Conservation (phyloP, 1,284 basidiomycete genomes). For the Ustilago esculenta region DNA sequence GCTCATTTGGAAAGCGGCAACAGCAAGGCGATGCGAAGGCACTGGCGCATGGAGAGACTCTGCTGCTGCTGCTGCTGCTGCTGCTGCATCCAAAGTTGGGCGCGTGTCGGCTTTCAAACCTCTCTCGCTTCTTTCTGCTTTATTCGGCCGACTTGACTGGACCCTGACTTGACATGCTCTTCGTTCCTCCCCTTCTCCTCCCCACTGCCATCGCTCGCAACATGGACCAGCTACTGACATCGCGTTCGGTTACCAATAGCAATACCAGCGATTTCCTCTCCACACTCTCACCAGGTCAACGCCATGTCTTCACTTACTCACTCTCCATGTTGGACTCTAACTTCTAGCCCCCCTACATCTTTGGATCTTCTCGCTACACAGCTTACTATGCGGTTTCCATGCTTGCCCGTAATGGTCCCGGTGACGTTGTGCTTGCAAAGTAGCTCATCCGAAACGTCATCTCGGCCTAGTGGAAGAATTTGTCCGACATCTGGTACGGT, state of each 20-base stretch:
- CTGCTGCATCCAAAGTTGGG: no score
- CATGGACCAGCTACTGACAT: slow-evolving; percentile 14
- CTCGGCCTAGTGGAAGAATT: slow-evolving; percentile 20
- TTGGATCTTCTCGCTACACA: slow-evolving; percentile 32
- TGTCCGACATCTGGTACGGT: slow-evolving; percentile 34
- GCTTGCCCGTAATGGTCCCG: slow-evolving; percentile 30
- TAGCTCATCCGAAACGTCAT: slow-evolving; percentile 32
- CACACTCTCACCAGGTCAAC: slow-evolving; percentile 22
- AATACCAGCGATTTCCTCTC: slow-evolving; percentile 22
- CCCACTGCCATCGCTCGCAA: not conserved
- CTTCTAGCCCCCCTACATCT: slow-evolving; percentile 33
- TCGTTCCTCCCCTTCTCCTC: not conserved
- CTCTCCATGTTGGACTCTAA: slow-evolving; percentile 24
- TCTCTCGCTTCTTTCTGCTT: not conserved
- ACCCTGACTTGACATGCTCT: slow-evolving; percentile 3
- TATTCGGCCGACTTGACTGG: slow-evolving; percentile 1
- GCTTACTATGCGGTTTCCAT: slow-evolving; percentile 38
- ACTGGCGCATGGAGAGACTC: no score
- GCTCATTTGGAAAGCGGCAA: not conserved
- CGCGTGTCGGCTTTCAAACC: slow-evolving; percentile 6
- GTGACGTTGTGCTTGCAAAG: slow-evolving; percentile 23
- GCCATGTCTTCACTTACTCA: slow-evolving; percentile 19
- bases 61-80: no score
- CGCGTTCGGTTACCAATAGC: slow-evolving; percentile 5
- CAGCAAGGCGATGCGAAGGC: not conserved